Evolutionary conservation across 2,329 filamentous ascomycete species (phyloP).

Genomic region (Dactylellina cionopaga): DNA sequence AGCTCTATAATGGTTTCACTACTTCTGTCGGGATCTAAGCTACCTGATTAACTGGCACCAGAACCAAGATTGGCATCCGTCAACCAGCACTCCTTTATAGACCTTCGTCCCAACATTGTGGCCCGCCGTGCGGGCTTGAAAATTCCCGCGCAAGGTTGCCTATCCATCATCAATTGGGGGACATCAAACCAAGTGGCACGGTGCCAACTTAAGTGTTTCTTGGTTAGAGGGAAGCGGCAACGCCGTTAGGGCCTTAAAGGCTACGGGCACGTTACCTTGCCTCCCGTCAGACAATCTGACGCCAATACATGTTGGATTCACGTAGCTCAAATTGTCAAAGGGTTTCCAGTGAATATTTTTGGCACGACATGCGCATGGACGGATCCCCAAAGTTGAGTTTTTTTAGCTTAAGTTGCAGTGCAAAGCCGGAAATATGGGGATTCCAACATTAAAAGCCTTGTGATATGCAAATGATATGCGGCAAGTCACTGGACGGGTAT

Average conservation of each 20-base stretch:
- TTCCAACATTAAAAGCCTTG: constrained; percentile 19
- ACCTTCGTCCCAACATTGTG: not conserved
- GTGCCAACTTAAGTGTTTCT: not conserved
- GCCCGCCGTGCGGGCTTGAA: not conserved
- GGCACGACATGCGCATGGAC: not conserved
- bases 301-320: no score
- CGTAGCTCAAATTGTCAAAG: constrained; percentile 1
- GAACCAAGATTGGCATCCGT: not conserved
- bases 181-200: constrained; percentile 15
- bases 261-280: constrained; percentile 15
- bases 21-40: no score
- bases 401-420: not conserved
- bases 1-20: no score
- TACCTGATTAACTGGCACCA: no score
- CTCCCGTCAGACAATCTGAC: no score
- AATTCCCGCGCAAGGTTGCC: constrained; percentile 42
- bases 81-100: constrained; percentile 18
- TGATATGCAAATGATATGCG: constrained; percentile 5
- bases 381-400: constrained; percentile 1
- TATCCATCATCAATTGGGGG: constrained; percentile 28
- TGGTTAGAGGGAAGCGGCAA: constrained; percentile 10
- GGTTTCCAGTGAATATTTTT: not conserved
- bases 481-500: not conserved
- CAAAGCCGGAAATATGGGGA: not conserved
- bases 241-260: not conserved